Base-by-base conservation (phyloP, 2,329 filamentous ascomycete species). In the Neofusicoccum laricinum region DNA sequence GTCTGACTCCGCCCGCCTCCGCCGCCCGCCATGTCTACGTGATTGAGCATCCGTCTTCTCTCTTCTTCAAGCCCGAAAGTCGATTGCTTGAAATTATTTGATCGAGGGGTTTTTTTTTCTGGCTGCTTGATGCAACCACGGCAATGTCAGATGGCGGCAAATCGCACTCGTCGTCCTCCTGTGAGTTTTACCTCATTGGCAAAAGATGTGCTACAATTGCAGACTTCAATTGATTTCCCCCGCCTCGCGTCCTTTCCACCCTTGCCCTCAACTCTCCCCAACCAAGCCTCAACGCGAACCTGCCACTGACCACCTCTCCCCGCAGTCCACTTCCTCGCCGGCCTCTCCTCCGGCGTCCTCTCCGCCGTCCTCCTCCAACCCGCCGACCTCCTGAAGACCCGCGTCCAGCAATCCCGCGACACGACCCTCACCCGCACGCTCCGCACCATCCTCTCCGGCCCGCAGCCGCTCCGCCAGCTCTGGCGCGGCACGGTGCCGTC, bases 401-500 rank as follows among this genome's bases (percentile, higher is more conserved):
- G 95, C 51, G 89, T 98, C 45, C 95, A 99, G 76, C 95, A 98
- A 77, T 92, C 91, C 38, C 87, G 87, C 55, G 84, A 86, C 48
- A 85, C 86, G 68, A 77, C 92, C 2, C 85, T 98, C 64, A 77
- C 86, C 61, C 80, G 82, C 25, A 90, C 90, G 17, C 81, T 96
- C 66, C 86, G 86, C 71, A 81, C 87, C 38, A 92, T 96, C 73
- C 85, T 90, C 67, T 80, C 81, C 69, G 88, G 85, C 21, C 86
- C 86, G 1, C 81, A 87, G 10, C 88, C 90, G 3, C 81, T 96
- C 67, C 85, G 87, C 36, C 86, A 87, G 48, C 86, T 99, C 73
- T 99, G 95, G 94, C 88, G 95, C 67, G 95, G 95, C 63, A 96
- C 95, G 3, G 83, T 95, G 0, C 95, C 95, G 25, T 97, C 92